Conservation (phyloP, 2,329 filamentous ascomycete species). For the Didymella segeticola region DNA sequence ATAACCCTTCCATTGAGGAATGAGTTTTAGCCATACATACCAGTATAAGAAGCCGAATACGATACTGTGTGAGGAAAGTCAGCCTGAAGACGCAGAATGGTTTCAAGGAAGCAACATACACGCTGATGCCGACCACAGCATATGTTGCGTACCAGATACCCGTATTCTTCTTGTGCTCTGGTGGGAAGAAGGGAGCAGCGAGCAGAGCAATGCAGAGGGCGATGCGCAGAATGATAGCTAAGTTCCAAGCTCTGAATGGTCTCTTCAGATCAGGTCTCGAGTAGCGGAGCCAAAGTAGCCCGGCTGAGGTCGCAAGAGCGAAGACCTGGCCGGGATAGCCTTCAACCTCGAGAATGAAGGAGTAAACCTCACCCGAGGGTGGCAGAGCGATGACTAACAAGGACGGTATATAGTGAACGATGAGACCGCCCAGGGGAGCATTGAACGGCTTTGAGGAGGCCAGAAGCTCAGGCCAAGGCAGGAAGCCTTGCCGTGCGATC, state of each 20-base stretch:
- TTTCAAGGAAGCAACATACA: conserved; percentile 51
- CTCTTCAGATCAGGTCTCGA: conserved; percentile 66
- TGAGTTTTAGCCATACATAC: conserved; percentile 68
- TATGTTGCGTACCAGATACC: conserved; percentile 61
- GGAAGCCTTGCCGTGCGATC: conserved; percentile 73
- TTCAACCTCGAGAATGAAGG: conserved; percentile 75
- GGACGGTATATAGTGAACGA: conserved; percentile 73
- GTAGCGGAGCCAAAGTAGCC: conserved; percentile 66
- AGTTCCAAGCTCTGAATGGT: conserved; percentile 70
- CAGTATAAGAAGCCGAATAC: conserved; percentile 69
- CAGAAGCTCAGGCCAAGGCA: conserved; percentile 67
- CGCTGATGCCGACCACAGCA: conserved; percentile 59
- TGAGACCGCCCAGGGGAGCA: conserved; percentile 70
- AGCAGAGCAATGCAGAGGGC: conserved; percentile 62
- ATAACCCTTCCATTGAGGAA: conserved; percentile 67
- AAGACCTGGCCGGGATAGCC: conserved; percentile 71
- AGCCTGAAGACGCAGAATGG: conserved; percentile 9
- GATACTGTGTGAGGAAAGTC: conserved; percentile 53
- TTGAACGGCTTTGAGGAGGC: conserved; percentile 72
- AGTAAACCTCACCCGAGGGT: conserved; percentile 70
- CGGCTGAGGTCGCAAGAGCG: conserved; percentile 62
- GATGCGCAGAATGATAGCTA: conserved; percentile 64
- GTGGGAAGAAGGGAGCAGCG: conserved; percentile 68
- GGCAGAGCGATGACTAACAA: conserved; percentile 70
- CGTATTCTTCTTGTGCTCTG: conserved; percentile 38